Evolutionary conservation across 106 monocot species (phyloP), one percentile per base, ranked within the genome.

Genomic region (Vanilla planifolia): DNA sequence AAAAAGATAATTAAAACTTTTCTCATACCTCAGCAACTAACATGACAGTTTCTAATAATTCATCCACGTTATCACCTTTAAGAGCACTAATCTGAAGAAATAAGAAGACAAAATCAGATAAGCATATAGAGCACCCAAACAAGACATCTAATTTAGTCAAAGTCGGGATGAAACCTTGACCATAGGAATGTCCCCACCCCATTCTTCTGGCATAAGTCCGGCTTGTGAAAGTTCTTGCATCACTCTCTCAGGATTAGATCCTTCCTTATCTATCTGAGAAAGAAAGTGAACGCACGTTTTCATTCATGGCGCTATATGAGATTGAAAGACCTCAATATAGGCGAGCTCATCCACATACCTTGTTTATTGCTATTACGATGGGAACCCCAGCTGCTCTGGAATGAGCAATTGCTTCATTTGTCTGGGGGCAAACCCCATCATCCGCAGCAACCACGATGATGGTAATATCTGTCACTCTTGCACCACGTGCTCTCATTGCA

Each of bases 371-470:
- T 48, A 98, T 70, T 29, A 98, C 58, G 57, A 98, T 88, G 27
- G 98, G 98, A 27, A 98, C 98, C 16, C 69, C 81, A 73, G 98
- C 98, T 64, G 98, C 98, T 68, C 88, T 91, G 29, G 98, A 87
- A 75, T 98, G 98, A 69, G 98, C 98, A 63, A 98, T 92, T 22
- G 98, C 98, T 62, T 98, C 98, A 64, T 51, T 88, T 45, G 98
- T 98, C 69, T 98, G 98, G 17, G 92, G 98, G 11, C 79, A 85
- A 17, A 92, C 98, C 43, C 92, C 98, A 78, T 98, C 98, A 83
- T 98, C 98, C 59, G 98, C 98, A 72, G 98, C 92, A 35, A 98
- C 98, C 51, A 98, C 98, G 65, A 98, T 82, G 28, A 98, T 88
- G 62, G 55, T 48, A 37, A 98, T 88, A 66, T 98, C 98, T 20